These are phyloP conservation scores for Citrullus colocynthis DNA, from an alignment of 306 rosid genomes.

Conservation along the genomic window DNA sequence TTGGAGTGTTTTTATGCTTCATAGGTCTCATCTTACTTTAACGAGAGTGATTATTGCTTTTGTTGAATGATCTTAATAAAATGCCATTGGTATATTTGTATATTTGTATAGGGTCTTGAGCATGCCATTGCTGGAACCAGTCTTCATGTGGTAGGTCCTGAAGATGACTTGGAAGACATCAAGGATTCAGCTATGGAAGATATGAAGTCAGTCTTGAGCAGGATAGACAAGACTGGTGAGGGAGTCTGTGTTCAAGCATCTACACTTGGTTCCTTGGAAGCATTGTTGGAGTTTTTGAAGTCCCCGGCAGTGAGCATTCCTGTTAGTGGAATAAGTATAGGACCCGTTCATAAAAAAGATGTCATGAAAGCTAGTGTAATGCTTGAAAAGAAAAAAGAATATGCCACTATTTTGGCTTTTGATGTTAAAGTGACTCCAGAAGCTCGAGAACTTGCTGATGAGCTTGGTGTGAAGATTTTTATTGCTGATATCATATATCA, in stretches of 20 bases:
- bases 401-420: constrained; percentile 81
- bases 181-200: constrained; percentile 77
- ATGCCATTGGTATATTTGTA: background rate
- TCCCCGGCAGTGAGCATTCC: constrained; percentile 83
- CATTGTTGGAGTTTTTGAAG: constrained; percentile 83
- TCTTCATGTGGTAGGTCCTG: constrained; percentile 73
- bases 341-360: constrained; percentile 95
- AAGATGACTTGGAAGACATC: constrained; percentile 67
- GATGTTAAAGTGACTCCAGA: constrained; percentile 96
- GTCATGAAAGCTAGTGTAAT: constrained; percentile 95
- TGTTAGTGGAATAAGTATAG: constrained; percentile 85
- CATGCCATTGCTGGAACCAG: constrained; percentile 94
- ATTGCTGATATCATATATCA: constrained; percentile 91
- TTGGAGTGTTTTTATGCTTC: background rate
- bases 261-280: constrained; percentile 93
- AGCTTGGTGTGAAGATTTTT: constrained; percentile 71
- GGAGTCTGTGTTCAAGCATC: constrained; percentile 99
- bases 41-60: background rate
- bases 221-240: constrained; percentile 86
- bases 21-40: background rate
- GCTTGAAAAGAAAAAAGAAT: constrained; percentile 89
- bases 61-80: background rate
- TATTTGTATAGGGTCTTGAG: constrained; percentile 66
- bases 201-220: constrained; percentile 64
- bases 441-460: constrained; percentile 83